Base-by-base conservation (phyloP, 2,329 filamentous ascomycete species). In the Trichoderma koningii region DNA sequence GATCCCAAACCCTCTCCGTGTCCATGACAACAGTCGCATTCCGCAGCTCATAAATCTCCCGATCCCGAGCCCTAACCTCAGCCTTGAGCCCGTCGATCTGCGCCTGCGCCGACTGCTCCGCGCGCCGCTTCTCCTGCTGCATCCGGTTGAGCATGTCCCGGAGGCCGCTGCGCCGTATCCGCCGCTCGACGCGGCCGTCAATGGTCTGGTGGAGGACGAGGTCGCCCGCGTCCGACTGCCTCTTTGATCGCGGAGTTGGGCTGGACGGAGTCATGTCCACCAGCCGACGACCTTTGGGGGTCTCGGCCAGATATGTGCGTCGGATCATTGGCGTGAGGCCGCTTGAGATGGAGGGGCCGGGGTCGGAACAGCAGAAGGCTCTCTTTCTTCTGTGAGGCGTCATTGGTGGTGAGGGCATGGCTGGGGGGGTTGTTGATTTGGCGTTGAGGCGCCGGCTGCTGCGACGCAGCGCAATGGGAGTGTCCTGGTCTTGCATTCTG, bases 321-420 rank as follows among this genome's bases (percentile, higher is more conserved):
- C 78, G 78, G 50, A 88, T 76, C 76, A 87, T 83, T 1, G 86
- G 86, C 1, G 86, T 88, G 30, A 88, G 73, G 2, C 86, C 85
- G 0, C 82, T 86, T 2, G 81, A 78, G 44, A 75, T 66, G 48
- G 76, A 66, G 1, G 78, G 77, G 0, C 83, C 84, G 9, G 84
- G 84, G 47, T 87, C 85, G 0, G 86, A 88, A 74, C 87, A 87
- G 44, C 85, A 83, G 23, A 87, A 84, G 64, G 78, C 78, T 68
- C 83, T 84, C 69, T 79, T 83, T 1, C 66, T 63, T 38, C 70
- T 68, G 38, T 69, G 69, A 10, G 76, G 76, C 2, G 76, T 78
- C 62, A 69, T 74, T 52, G 71, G 70, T 2, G 62, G 44, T 17
- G 66, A 28, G 41, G 47, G 48, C 23, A 69, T 56, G 17, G 68